A percentile compares a stretch with the other conserved stretches of the same genome.
Conservation (phyloP, 805 yeast genomes). For the Metschnikowia dekortorum region DNA sequence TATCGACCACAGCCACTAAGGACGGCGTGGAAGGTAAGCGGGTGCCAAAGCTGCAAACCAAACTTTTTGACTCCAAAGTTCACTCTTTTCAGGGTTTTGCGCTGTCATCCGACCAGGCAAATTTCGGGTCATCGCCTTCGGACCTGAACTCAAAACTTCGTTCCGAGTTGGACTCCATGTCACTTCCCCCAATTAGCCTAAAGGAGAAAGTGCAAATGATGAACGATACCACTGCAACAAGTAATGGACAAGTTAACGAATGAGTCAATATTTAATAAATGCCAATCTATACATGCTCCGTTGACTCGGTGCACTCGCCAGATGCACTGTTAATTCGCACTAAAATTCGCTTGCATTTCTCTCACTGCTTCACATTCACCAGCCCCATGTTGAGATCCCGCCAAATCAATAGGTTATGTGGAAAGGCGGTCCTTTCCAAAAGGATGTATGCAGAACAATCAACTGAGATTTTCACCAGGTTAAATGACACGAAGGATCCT, state of each 20-base stretch:
- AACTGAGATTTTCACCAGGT: slow-evolving; percentile 45
- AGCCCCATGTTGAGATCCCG: slow-evolving; percentile 1
- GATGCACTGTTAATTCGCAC: background rate
- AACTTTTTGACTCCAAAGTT: background rate
- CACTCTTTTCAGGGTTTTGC: background rate
- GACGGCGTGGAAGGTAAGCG: slow-evolving; percentile 66
- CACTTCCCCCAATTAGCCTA: slow-evolving; percentile 39
- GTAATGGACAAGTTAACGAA: background rate
- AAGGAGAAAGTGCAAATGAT: slow-evolving; percentile 42
- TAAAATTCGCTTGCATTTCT: background rate
- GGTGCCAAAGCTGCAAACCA: slow-evolving; percentile 35
- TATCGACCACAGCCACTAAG: slow-evolving; percentile 71
- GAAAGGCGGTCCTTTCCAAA: background rate
- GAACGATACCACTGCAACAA: slow-evolving; percentile 12
- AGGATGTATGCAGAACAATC: slow-evolving; percentile 20
- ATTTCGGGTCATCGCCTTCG: background rate
- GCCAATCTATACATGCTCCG: background rate
- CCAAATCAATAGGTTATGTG: background rate
- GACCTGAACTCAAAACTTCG: background rate
- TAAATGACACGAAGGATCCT: slow-evolving; percentile 62
- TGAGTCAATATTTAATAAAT: background rate
- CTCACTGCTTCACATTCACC: background rate
- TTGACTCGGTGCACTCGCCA: background rate
- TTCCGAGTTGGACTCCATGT: slow-evolving; percentile 8
- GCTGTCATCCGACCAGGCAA: background rate